Conservation (phyloP, 2,329 filamentous ascomycete species). For the Paecilomyces sp. region DNA sequence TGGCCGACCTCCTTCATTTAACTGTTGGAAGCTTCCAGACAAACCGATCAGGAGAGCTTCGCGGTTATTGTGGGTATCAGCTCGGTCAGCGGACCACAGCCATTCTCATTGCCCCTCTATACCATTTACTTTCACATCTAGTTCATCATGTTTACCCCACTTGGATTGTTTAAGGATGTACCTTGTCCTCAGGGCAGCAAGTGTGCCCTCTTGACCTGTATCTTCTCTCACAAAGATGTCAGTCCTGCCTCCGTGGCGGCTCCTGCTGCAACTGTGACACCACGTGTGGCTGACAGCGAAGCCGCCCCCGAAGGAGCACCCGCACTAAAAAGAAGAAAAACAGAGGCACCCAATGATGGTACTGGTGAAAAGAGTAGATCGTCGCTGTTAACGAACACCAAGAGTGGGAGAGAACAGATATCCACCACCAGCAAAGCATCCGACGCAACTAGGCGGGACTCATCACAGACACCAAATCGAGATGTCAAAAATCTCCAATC, state of each 20-base stretch:
- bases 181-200: constrained; percentile 45
- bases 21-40: neutral
- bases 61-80: constrained; percentile 1
- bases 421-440: constrained; percentile 8
- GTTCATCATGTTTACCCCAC: constrained; percentile 46
- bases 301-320: constrained; percentile 8
- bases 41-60: neutral
- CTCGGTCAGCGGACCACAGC: neutral
- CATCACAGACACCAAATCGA: constrained; percentile 6
- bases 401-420: constrained; percentile 1
- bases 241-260: neutral
- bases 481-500: constrained; percentile 13
- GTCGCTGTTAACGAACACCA: neutral
- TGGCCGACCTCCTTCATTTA: neutral
- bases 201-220: constrained; percentile 50
- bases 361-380: neutral
- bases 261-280: constrained; percentile 11
- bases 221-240: constrained; percentile 47
- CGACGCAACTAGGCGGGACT: neutral
- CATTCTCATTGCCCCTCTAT: neutral
- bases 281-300: constrained; percentile 3
- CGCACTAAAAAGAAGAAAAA: constrained; percentile 23
- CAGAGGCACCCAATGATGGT: constrained; percentile 4
- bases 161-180: constrained; percentile 47
- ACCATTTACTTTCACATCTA: neutral